Conservation (phyloP, 2,329 filamentous ascomycete genomes). For the Penicillium sp. region DNA sequence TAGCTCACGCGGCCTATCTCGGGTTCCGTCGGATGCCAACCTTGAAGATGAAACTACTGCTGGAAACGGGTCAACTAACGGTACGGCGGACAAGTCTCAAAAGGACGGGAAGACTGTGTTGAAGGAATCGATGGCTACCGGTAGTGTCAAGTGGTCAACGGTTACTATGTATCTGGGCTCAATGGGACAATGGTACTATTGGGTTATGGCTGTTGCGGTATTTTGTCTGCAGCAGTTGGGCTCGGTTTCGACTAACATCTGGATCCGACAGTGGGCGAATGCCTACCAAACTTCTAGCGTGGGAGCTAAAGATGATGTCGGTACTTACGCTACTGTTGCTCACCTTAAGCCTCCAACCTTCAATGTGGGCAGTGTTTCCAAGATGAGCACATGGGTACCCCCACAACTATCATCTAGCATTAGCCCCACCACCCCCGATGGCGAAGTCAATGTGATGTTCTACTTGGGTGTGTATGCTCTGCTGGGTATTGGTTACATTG, state of each 20-base stretch:
- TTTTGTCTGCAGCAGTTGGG: constrained; percentile 83
- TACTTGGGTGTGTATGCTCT: constrained; percentile 81
- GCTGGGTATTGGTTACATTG: constrained; percentile 73
- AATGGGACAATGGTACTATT: constrained; percentile 98
- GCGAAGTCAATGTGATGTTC: constrained; percentile 73
- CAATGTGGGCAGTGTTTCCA: constrained; percentile 37
- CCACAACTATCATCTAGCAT: constrained; percentile 26
- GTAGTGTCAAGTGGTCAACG: constrained; percentile 84
- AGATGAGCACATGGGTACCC: constrained; percentile 30
- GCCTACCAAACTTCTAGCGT: constrained; percentile 64
- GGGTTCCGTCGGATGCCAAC: constrained; percentile 70
- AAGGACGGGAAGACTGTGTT: constrained; percentile 51
- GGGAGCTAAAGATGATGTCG: constrained; percentile 29
- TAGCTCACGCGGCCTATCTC: constrained; percentile 72
- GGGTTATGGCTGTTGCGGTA: constrained; percentile 70
- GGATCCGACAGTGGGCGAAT: constrained; percentile 95
- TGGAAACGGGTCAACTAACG: constrained; percentile 34
- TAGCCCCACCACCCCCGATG: constrained; percentile 14
- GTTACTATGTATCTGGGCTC: constrained; percentile 80
- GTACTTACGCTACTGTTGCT: constrained; percentile 43
- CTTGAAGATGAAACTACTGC: constrained; percentile 46
- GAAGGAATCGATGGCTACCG: constrained; percentile 76
- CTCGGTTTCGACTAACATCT: constrained; percentile 84
- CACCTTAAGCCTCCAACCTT: constrained; percentile 39
- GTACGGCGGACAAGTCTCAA: constrained; percentile 35